Percentiles rank a stretch among this genome's conserved stretches.
Conservation (phyloP, 169 alveolate genomes). For the Plasmodium gaboni region DNA sequence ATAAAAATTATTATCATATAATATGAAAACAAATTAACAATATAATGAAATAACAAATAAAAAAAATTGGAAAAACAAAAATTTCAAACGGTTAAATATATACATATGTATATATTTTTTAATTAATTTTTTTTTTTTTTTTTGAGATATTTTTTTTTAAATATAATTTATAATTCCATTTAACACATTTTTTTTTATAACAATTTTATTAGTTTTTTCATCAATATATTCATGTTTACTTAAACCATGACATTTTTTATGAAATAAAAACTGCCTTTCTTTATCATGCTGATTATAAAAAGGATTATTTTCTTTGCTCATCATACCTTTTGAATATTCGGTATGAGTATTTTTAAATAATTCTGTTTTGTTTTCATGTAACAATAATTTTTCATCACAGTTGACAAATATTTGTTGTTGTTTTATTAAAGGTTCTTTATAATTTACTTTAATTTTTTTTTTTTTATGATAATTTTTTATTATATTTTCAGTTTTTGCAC, state of each 20-base stretch:
- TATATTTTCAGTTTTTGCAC: slow-evolving; percentile 35
- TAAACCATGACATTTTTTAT: slow-evolving; percentile 57
- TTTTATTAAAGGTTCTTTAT: slow-evolving; percentile 49
- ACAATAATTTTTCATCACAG: slow-evolving; percentile 17
- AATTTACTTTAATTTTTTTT: slow-evolving; percentile 15
- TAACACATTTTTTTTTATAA: slow-evolving; percentile 14
- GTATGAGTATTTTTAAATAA: not conserved
- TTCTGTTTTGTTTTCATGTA: slow-evolving; percentile 9
- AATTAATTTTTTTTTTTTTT: not conserved
- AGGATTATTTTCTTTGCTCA: not conserved
- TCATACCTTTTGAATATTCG: not conserved
- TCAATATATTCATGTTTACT: slow-evolving; percentile 50
- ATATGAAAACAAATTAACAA: not conserved
- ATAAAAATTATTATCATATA: not conserved
- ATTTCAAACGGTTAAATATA: not conserved
- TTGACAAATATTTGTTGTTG: slow-evolving; percentile 50
- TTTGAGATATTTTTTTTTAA: too few relatives aligned
- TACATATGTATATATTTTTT: not conserved
- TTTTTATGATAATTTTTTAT: slow-evolving; percentile 21
- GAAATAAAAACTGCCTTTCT: slow-evolving; percentile 11
- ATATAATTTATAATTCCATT: not conserved
- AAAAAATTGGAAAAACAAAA: not conserved
- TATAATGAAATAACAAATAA: not conserved
- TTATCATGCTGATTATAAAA: not conserved
- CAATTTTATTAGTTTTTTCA: slow-evolving; percentile 35